Evolutionary conservation across 1,139 yeast species (phyloP).

Genomic region (Zhuliangozyma blackwelliae): DNA sequence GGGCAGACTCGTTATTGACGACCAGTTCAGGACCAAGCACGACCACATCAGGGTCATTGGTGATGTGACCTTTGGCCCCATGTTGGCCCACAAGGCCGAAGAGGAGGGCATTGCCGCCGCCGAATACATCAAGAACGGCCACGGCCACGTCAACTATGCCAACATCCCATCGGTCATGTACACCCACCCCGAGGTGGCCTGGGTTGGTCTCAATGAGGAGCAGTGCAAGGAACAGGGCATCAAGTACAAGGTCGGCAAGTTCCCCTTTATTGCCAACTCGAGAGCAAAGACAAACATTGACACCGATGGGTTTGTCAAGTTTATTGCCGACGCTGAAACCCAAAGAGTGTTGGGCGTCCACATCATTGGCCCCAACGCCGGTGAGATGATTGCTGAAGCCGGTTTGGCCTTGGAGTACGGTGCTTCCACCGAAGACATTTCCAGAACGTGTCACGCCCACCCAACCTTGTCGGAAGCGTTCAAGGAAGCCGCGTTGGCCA

Average conservation of each 20-base stretch:
- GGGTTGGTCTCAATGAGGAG: slow-evolving; percentile 97
- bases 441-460: slow-evolving; percentile 97
- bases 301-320: slow-evolving; percentile 96
- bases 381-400: slow-evolving; percentile 99
- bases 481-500: slow-evolving; percentile 96
- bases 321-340: slow-evolving; percentile 94
- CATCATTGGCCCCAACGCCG: slow-evolving; percentile 97
- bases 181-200: slow-evolving; percentile 98
- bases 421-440: slow-evolving; percentile 96
- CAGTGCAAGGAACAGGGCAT: slow-evolving; percentile 93
- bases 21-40: slow-evolving; percentile 86
- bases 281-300: slow-evolving; percentile 98
- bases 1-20: slow-evolving; percentile 92
- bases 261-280: slow-evolving; percentile 98
- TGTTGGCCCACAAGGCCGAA: slow-evolving; percentile 99
- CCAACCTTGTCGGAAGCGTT: slow-evolving; percentile 98
- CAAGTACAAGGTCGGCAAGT: slow-evolving; percentile 90
- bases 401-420: slow-evolving; percentile 98
- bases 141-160: slow-evolving; percentile 97
- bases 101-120: slow-evolving; percentile 99
- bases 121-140: slow-evolving; percentile 88
- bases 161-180: slow-evolving; percentile 98
- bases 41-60: slow-evolving; percentile 97
- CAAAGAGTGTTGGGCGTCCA: slow-evolving; percentile 96
- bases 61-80: slow-evolving; percentile 96